Percentiles rank a stretch among this genome's conserved stretches.
Evolutionary conservation across 2,329 filamentous ascomycete genomes (phyloP).

Genomic region (Ophiosphaerella herpotricha): DNA sequence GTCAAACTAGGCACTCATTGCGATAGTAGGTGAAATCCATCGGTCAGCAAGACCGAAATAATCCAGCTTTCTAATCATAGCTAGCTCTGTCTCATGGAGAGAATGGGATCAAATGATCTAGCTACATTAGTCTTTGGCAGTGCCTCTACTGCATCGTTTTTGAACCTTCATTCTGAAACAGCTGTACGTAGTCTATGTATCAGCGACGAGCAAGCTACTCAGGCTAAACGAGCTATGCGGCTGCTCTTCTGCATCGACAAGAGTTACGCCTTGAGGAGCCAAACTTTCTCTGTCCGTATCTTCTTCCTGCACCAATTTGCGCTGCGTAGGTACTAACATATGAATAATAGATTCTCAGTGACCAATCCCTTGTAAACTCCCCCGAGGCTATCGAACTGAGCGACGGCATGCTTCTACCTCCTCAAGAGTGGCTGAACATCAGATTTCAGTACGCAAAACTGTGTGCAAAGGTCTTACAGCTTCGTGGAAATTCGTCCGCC

Average conservation of each 20-base stretch:
- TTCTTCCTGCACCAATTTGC: background rate
- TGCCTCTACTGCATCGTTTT: background rate
- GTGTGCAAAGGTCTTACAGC: background rate
- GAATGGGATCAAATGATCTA: background rate
- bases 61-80: background rate
- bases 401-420: background rate
- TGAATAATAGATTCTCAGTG: background rate
- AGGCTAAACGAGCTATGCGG: background rate
- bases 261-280: slow-evolving; percentile 3
- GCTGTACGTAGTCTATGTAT: background rate
- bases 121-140: background rate
- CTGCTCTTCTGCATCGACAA: slow-evolving; percentile 2
- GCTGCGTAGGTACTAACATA: background rate
- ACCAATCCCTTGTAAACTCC: background rate
- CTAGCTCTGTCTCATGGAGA: slow-evolving; percentile 1
- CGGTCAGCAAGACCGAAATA: background rate
- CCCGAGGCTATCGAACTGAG: background rate
- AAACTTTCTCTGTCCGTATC: slow-evolving; percentile 1
- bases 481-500: background rate
- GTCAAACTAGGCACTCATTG: background rate
- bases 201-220: background rate
- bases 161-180: background rate
- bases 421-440: background rate
- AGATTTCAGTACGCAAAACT: background rate
- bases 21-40: background rate